phyloP scores from a whole-genome alignment of 1,284 basidiomycete genomes.

The Agaricales sp. region DNA sequence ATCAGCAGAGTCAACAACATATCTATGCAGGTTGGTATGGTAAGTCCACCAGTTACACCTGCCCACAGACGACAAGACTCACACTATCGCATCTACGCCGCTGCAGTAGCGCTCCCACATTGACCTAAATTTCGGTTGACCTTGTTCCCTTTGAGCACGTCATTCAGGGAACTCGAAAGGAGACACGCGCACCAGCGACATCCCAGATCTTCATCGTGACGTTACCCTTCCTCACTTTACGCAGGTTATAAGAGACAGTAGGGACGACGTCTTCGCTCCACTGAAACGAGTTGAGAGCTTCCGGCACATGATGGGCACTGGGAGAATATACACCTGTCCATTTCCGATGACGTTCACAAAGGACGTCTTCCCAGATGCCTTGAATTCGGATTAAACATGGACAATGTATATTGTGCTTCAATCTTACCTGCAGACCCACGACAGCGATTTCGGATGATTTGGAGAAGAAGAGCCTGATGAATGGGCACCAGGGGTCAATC shows the following conservation, averaged over 20 bases:
- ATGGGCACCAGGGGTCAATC: background rate
- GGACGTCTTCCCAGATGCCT: conserved; percentile 93
- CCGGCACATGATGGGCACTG: conserved; percentile 5
- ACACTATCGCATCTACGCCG: conserved; percentile 93
- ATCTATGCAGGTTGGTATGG: conserved; percentile 35
- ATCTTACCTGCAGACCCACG: conserved; percentile 78
- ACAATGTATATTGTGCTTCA: conserved; percentile 12
- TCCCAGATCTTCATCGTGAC: conserved; percentile 94
- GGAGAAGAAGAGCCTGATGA: conserved; percentile 68
- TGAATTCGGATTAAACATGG: conserved; percentile 8
- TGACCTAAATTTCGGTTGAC: conserved; percentile 88
- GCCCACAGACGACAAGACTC: no score
- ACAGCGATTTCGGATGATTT: conserved; percentile 90
- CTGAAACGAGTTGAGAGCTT: conserved; percentile 21
- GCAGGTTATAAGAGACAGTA: conserved; percentile 87
- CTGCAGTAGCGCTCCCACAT: conserved; percentile 96
- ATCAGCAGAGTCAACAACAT: conserved; percentile 84
- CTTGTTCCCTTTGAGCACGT: conserved; percentile 23
- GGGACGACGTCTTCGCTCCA: conserved; percentile 93
- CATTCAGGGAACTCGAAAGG: background rate
- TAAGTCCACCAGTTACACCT: conserved; percentile 6
- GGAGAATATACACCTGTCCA: conserved; percentile 50
- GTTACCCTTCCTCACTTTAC: conserved; percentile 79
- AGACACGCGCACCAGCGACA: conserved; percentile 59
- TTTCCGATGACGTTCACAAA: conserved; percentile 87